Conservation (phyloP, 129 eudicot genomes). For the Rutidosis leptorrhynchoides region DNA sequence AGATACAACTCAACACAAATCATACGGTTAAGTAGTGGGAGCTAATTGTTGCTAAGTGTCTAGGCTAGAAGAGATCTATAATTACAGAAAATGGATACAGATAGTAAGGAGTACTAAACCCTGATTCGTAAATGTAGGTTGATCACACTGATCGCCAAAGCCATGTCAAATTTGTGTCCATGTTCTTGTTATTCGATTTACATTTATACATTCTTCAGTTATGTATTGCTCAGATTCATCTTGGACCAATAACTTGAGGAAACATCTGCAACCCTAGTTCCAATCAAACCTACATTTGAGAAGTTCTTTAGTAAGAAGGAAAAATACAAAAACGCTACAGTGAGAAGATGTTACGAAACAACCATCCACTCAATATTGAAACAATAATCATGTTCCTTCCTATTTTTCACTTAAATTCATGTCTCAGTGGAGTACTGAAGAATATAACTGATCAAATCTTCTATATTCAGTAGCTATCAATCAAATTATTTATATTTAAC, state of each 20-base stretch:
- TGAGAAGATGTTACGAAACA: constrained; percentile 10
- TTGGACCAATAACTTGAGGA: constrained; percentile 15
- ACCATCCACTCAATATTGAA: constrained; percentile 13
- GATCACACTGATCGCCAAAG: no score
- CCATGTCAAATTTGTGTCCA: no score
- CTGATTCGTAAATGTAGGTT: no score
- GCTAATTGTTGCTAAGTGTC: no score
- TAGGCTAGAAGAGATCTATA: no score
- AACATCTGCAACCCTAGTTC: constrained; percentile 16
- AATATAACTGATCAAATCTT: constrained; percentile 21
- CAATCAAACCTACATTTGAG: constrained; percentile 23
- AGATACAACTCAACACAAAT: constrained; percentile 1
- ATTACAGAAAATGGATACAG: no score
- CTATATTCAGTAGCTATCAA: constrained; percentile 5
- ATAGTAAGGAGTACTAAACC: no score
- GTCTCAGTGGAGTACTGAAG: constrained; percentile 20
- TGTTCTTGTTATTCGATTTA: no score
- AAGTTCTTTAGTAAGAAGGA: constrained; percentile 14
- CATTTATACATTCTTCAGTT: no score
- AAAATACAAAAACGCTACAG: not conserved
- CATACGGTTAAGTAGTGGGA: no score
- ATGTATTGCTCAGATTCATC: no score
- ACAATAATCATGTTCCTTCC: no score
- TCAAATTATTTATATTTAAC: constrained; percentile 3
- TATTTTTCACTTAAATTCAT: not conserved